Percentiles rank a stretch among this genome's conserved stretches.
Conservation (phyloP, 805 yeast species). For the Wickerhamomyces strasburgensis region DNA sequence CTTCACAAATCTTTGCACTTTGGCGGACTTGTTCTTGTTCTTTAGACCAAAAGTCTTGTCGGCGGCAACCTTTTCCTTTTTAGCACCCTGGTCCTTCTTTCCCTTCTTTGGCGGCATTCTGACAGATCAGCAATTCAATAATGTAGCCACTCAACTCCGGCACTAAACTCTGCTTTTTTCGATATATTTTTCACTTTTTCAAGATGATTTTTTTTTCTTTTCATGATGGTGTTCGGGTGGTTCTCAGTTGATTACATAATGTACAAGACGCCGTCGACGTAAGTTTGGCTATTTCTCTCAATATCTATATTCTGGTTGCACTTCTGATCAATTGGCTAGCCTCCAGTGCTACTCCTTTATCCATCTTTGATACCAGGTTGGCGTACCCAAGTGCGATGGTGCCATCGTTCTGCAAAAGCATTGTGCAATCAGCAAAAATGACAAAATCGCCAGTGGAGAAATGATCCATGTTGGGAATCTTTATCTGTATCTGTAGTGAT, state of each 20-base stretch:
- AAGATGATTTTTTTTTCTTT: no score
- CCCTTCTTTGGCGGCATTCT: conserved; percentile 82
- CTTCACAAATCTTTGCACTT: conserved; percentile 68
- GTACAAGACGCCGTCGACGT: no score
- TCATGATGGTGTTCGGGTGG: no score
- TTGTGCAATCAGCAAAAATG: conserved; percentile 1
- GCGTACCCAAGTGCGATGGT: neutral
- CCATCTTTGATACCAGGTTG: neutral
- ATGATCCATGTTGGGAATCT: neutral
- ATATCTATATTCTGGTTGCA: no score
- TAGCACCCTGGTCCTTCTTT: conserved; percentile 40
- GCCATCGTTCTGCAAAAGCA: neutral
- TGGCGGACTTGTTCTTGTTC: conserved; percentile 90
- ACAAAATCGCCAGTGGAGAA: conserved; percentile 5
- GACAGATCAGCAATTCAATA: no score
- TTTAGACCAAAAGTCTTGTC: conserved; percentile 96
- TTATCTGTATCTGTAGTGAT: neutral
- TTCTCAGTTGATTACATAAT: no score
- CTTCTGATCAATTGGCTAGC: neutral
- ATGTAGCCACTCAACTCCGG: no score
- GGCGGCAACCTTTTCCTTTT: conserved; percentile 59
- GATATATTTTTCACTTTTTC: no score
- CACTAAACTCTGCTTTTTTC: no score
- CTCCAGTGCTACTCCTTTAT: conserved; percentile 1
- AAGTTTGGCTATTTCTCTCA: no score